phyloP scores from a whole-genome alignment of 2,329 filamentous ascomycete species.

The Pseudogymnoascus sp. region DNA sequence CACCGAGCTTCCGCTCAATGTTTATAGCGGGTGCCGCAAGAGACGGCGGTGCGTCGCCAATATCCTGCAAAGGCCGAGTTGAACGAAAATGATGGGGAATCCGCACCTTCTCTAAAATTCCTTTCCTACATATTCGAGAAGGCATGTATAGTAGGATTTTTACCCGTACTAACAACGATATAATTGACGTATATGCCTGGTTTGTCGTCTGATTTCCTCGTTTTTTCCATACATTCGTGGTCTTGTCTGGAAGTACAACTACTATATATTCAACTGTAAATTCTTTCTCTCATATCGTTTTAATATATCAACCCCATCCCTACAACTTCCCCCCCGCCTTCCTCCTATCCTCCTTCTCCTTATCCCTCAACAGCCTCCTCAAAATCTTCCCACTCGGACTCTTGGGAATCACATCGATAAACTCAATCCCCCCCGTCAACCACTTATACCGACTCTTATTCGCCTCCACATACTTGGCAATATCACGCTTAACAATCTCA shows the following conservation, averaged over 20 bases:
- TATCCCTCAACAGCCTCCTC: conserved; percentile 60
- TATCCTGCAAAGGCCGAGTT: no score
- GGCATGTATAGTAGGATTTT: no score
- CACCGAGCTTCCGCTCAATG: no score
- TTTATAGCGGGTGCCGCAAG: no score
- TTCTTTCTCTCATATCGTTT: not conserved
- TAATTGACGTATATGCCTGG: not conserved
- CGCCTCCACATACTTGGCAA: conserved; percentile 53
- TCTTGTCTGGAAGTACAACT: no score
- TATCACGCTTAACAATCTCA: conserved; percentile 40
- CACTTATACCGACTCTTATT: conserved; percentile 64
- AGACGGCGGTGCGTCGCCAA: no score
- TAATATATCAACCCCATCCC: conserved; percentile 11
- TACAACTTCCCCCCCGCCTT: conserved; percentile 60
- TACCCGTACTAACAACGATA: not conserved
- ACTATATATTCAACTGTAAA: not conserved
- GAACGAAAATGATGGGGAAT: no score
- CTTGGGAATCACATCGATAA: conserved; percentile 62
- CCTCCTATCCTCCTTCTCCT: conserved; percentile 61
- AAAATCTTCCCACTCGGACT: conserved; percentile 68
- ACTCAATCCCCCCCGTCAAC: conserved; percentile 55
- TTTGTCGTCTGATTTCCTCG: not conserved
- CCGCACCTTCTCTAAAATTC: no score
- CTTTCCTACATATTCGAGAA: no score
- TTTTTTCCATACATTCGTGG: no score